Evolutionary conservation across 768 basidiomycete species (phyloP).

Genomic region (Coprinopsis sp.): DNA sequence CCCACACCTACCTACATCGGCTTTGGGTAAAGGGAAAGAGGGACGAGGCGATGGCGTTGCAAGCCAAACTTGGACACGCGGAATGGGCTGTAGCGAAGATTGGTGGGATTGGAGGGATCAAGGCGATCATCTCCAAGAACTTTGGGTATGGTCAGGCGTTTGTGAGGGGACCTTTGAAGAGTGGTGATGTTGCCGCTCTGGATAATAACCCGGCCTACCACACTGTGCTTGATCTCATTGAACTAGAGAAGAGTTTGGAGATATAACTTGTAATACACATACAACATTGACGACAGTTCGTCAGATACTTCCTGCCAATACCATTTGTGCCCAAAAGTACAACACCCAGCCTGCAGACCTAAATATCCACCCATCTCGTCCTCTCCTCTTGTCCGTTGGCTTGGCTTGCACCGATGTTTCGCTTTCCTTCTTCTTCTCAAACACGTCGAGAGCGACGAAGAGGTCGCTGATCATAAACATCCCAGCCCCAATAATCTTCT

Average conservation of each 20-base stretch:
- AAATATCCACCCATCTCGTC: slow-evolving; percentile 17
- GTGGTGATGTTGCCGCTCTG: slow-evolving; percentile 33
- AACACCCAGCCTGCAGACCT: slow-evolving; percentile 19
- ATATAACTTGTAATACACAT: not conserved
- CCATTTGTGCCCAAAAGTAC: slow-evolving; percentile 22
- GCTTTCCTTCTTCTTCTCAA: slow-evolving; percentile 12
- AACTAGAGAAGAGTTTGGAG: slow-evolving; percentile 34
- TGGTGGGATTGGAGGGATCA: slow-evolving; percentile 66
- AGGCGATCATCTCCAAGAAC: slow-evolving; percentile 54
- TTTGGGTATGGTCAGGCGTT: slow-evolving; percentile 56
- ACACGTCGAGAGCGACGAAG: slow-evolving; percentile 20
- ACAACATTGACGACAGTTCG: not conserved
- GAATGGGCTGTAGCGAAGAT: slow-evolving; percentile 62
- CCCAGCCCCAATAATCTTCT: slow-evolving; percentile 19
- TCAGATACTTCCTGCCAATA: slow-evolving; percentile 19
- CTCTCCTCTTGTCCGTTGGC: slow-evolving; percentile 1
- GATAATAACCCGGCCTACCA: slow-evolving; percentile 35
- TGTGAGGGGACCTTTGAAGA: slow-evolving; percentile 48
- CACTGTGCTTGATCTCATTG: slow-evolving; percentile 41
- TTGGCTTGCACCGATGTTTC: not conserved
- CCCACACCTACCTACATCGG: slow-evolving; percentile 46
- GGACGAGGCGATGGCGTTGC: slow-evolving; percentile 56
- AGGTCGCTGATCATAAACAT: slow-evolving; percentile 23
- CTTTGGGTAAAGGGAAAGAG: slow-evolving; percentile 49
- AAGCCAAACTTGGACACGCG: slow-evolving; percentile 57